These are phyloP conservation scores for Diplogelasinospora grovesii DNA, from an alignment of 495 filamentous ascomycete genomes.

Conservation along the genomic window DNA sequence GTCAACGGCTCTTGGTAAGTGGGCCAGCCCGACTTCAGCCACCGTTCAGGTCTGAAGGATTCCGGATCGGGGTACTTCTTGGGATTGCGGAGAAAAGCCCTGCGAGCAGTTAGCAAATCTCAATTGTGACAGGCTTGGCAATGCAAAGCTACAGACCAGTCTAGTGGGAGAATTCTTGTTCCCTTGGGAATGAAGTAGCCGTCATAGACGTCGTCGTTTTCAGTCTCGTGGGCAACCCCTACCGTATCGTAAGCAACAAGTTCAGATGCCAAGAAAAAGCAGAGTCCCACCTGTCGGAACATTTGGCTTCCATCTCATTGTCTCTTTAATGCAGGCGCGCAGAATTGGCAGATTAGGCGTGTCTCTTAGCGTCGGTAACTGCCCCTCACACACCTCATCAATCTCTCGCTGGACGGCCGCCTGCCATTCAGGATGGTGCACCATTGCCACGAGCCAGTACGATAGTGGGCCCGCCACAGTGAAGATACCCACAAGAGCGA, in stretches of 20 bases:
- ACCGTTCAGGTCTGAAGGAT: constrained; percentile 45
- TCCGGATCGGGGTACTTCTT: constrained; percentile 45
- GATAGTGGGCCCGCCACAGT: constrained; percentile 35
- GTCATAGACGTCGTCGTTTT: constrained; percentile 34
- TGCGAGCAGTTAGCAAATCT: constrained; percentile 22
- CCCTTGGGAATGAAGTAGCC: constrained; percentile 42
- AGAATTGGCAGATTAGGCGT: constrained; percentile 35
- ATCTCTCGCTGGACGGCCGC: constrained; percentile 43
- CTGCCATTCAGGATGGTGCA: constrained; percentile 37
- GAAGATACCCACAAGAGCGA: constrained; percentile 39
- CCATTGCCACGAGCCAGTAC: constrained; percentile 36
- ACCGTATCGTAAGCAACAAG: not conserved
- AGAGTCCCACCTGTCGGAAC: constrained; percentile 30
- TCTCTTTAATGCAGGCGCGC: constrained; percentile 43
- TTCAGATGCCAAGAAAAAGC: not conserved
- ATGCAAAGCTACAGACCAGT: constrained; percentile 27
- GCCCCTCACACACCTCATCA: constrained; percentile 39
- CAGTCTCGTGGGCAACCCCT: constrained; percentile 39
- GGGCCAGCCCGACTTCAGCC: constrained; percentile 42
- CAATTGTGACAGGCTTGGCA: not conserved
- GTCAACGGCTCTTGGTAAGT: constrained; percentile 46
- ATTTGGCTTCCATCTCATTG: constrained; percentile 50
- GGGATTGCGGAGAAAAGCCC: constrained; percentile 32
- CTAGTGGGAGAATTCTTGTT: constrained; percentile 43
- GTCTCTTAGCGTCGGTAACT: constrained; percentile 38